These are phyloP conservation scores for Vickermania ingenoplastis DNA, from an alignment of 208 protist genomes.

Conservation along the genomic window DNA sequence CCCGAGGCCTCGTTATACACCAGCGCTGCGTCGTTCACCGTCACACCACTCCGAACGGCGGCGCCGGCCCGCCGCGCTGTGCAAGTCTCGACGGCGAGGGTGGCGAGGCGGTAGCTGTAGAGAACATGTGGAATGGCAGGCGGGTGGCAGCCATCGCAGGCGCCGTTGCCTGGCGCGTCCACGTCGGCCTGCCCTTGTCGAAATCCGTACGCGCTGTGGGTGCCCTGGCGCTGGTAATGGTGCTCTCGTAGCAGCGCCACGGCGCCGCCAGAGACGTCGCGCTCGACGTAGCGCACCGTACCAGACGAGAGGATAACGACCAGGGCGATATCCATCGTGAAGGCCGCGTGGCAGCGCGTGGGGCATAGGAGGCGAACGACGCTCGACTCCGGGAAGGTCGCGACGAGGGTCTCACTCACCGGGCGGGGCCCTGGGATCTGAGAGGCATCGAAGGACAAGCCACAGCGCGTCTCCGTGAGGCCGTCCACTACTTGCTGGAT, in stretches of 20 bases:
- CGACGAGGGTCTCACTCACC: slow-evolving; percentile 23
- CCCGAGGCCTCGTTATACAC: slow-evolving; percentile 17
- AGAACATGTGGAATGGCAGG: slow-evolving; percentile 39
- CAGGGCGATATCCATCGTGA: slow-evolving; percentile 52
- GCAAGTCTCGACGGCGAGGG: neutral
- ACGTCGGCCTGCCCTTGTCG: neutral
- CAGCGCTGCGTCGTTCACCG: slow-evolving; percentile 29
- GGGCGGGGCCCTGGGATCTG: slow-evolving; percentile 5
- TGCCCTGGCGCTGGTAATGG: slow-evolving; percentile 14
- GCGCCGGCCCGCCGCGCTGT: slow-evolving; percentile 5
- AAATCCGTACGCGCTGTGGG: neutral
- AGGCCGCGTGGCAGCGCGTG: slow-evolving; percentile 34
- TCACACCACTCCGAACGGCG: slow-evolving; percentile 7
- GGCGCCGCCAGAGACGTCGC: slow-evolving; percentile 37
- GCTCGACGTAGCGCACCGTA: slow-evolving; percentile 49
- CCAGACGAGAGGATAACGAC: slow-evolving; percentile 46
- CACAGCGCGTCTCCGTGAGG: neutral
- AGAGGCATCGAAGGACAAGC: slow-evolving; percentile 5
- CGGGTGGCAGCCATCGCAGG: neutral
- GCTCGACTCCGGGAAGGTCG: slow-evolving; percentile 21
- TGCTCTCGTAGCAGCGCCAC: slow-evolving; percentile 35
- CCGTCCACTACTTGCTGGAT: slow-evolving; percentile 13
- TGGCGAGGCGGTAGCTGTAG: slow-evolving; percentile 52
- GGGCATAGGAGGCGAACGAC: slow-evolving; percentile 54
- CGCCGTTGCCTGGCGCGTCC: neutral